These are phyloP conservation scores for Globisporangium lucens DNA, from an alignment of 352 stramenopile species.

Conservation along the genomic window DNA sequence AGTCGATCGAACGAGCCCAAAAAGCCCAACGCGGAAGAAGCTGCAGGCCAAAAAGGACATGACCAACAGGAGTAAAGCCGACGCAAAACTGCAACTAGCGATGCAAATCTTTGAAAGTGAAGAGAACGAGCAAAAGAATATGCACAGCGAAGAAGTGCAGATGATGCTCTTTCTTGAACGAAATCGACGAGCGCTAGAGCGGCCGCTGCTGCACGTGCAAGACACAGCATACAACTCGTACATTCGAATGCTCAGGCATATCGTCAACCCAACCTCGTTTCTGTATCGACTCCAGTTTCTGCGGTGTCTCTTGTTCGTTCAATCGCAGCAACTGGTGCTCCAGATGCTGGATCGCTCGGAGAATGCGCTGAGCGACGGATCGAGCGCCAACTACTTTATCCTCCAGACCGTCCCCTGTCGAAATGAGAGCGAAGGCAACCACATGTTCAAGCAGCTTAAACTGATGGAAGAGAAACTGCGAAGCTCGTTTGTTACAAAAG, in stretches of 20 bases:
- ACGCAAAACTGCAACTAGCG: conserved; percentile 13
- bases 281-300: conserved; percentile 50
- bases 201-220: conserved; percentile 42
- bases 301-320: conserved; percentile 33
- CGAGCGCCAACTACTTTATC: conserved; percentile 23
- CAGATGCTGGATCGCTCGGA: conserved; percentile 25
- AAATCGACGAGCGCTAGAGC: conserved; percentile 33
- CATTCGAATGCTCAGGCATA: conserved; percentile 47
- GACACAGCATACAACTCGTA: conserved; percentile 48
- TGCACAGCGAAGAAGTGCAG: conserved; percentile 40
- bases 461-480: conserved; percentile 31
- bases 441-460: conserved; percentile 31
- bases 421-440: conserved; percentile 35
- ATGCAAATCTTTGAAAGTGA: conserved; percentile 45
- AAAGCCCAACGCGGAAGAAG: conserved; percentile 11
- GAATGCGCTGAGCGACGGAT: conserved; percentile 14
- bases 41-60: conserved; percentile 9
- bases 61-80: conserved; percentile 1
- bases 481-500: conserved; percentile 36
- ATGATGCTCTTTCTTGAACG: conserved; percentile 54
- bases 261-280: conserved; percentile 43
- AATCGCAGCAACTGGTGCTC: conserved; percentile 41
- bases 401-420: conserved; percentile 49
- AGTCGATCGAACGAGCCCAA: background rate
- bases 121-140: conserved; percentile 38